Conservation (phyloP, 2,329 filamentous ascomycete species). For the Xylariaceae sp. region DNA sequence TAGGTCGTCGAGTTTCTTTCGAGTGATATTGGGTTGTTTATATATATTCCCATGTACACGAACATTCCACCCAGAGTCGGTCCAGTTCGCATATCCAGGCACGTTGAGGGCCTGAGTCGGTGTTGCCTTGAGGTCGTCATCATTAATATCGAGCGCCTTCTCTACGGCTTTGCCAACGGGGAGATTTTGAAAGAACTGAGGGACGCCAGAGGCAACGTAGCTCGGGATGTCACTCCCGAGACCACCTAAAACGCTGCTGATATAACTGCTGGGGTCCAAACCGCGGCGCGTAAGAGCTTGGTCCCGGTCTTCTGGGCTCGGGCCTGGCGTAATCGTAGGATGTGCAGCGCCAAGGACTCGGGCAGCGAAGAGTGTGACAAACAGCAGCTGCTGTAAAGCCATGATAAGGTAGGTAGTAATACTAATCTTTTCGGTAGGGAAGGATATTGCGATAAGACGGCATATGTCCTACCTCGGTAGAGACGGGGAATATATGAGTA, state of each 20-base stretch:
- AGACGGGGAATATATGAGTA: no score
- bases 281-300: constrained; percentile 35
- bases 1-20: constrained; percentile 61
- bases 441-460: no score
- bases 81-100: constrained; percentile 72
- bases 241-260: constrained; percentile 46
- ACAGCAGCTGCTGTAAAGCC: constrained; percentile 13
- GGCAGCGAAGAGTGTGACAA: constrained; percentile 20
- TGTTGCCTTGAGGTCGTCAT: constrained; percentile 54
- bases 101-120: constrained; percentile 70
- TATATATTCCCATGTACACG: constrained; percentile 77
- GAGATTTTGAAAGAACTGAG: constrained; percentile 64
- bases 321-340: constrained; percentile 47
- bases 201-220: constrained; percentile 60
- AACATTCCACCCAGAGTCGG: constrained; percentile 70
- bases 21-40: constrained; percentile 67
- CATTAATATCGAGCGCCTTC: constrained; percentile 57
- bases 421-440: neutral
- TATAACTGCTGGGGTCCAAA: constrained; percentile 46
- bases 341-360: constrained; percentile 31
- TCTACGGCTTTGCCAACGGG: constrained; percentile 59
- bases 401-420: constrained; percentile 7
- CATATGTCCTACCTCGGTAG: neutral
- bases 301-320: constrained; percentile 38
- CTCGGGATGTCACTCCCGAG: constrained; percentile 55